Percentiles rank a stretch among this genome's conserved stretches.
Conservation (phyloP, 2,329 filamentous ascomycete species). For the Trichoderma cornu-damae region DNA sequence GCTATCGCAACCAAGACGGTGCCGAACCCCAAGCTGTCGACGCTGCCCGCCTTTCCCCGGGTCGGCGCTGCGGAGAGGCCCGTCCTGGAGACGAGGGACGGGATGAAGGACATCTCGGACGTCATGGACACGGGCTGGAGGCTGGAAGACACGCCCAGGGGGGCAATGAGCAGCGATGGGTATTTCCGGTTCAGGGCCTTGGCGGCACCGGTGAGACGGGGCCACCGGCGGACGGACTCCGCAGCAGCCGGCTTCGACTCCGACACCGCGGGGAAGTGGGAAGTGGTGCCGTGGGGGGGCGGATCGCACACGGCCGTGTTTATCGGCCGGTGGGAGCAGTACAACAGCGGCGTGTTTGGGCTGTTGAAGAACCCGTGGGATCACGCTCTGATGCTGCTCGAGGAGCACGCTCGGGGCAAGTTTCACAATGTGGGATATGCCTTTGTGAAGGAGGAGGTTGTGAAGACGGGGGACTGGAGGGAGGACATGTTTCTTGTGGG, state of each 20-base stretch:
- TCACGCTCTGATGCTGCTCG: conserved; percentile 2
- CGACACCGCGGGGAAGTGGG: neutral
- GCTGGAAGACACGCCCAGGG: neutral
- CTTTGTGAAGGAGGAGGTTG: neutral
- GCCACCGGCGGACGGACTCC: neutral
- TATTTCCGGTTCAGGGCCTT: conserved; percentile 5
- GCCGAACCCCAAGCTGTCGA: conserved; percentile 6
- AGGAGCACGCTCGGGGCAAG: neutral
- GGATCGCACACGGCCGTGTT: conserved; percentile 1
- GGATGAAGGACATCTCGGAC: neutral
- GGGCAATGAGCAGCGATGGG: neutral
- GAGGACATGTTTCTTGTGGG: neutral
- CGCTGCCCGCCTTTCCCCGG: neutral
- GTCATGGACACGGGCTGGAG: conserved; percentile 3
- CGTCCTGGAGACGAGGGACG: neutral
- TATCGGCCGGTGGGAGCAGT: conserved; percentile 1
- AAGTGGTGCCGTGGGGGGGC: neutral
- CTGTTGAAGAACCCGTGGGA: neutral
- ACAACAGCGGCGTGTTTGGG: conserved; percentile 5
- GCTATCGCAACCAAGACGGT: neutral
- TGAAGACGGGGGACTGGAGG: neutral
- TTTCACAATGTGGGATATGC: conserved; percentile 1
- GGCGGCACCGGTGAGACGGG: neutral
- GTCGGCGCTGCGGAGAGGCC: neutral
- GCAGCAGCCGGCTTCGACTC: neutral